Base-by-base conservation (phyloP, 768 basidiomycete genomes). In the Neoboletus subvelutipes region DNA sequence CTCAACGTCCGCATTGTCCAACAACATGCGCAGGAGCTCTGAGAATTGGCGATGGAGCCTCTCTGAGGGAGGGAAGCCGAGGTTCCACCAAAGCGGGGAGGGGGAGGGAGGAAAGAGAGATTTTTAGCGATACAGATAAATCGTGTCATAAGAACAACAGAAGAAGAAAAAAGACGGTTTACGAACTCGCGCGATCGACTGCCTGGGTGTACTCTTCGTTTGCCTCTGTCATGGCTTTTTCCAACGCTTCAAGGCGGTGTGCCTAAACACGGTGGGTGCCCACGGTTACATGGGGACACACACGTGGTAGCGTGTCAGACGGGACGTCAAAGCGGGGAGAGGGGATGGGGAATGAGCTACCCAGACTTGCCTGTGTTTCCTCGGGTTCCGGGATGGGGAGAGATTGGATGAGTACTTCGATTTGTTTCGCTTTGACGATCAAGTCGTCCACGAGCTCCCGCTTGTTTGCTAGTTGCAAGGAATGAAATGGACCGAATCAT, bases 391-490 rank as follows among this genome's bases (percentile, higher is more conserved):
- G 87, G 39, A 83, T 83, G 0, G 92, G 92, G 15, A 96, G 72
- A 0, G 85, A 86, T 49, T 88, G 82, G 50, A 96, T 90, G 47
- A 95, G 80, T 64, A 84, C 87, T 64, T 95, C 89, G 41, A 96
- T 83, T 70, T 94, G 91, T 66, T 95, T 95, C 15, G 92, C 91
- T 65, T 95, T 94, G 39, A 84, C 79, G 40, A 94, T 80, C 40
- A 96, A 77, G 65, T 95, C 93, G 17, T 80, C 75, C 5, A 93
- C 90, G 22, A 95, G 84, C 70, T 95, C 92, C 60, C 83, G 87
- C 70, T 88, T 83, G 75, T 91, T 94, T 12, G 84, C 93, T 94
- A 65, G 5, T 13, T 29, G 11, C 1, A 17, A 39, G n/a, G 26
- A 31, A 9, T 6, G 10, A 5, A 36, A n/a, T 7, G 33, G 22